Evolutionary conservation across 495 filamentous ascomycete species (phyloP), one percentile per base, ranked within the genome.

Genomic region (Beverwykella pulmonaria): DNA sequence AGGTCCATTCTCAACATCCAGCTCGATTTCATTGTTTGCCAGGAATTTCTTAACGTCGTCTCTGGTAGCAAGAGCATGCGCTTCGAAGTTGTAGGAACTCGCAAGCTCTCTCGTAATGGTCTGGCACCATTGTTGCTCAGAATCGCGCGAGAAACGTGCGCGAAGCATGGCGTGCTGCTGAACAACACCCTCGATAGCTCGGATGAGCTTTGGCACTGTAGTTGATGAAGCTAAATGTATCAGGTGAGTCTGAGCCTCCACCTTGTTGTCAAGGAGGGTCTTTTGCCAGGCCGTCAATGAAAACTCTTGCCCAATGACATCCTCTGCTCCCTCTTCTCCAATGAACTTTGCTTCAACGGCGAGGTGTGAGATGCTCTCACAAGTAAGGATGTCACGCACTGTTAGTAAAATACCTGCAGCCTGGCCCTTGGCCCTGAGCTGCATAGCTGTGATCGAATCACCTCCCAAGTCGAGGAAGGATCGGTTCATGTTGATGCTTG

Each of bases 261-360:
- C 81, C 46, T 76, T 72, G 0, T 77, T 77, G 41, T 86, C 79
- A 59, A 90, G 89, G 70, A 88, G 90, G n/a, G 90, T 74, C 29
- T 83, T 79, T 71, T 92, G 89, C 74, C 91, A 90, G 0, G 88
- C 88, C 0, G 88, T 87, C 8, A 92, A 79, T 5, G 81, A 80
- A 67, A 91, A 91, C 34, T 75, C 75, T 52, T 84, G 79, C 19
- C 81, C 76, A 5, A 81, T 36, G 4, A 48, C 32, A 25, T 71
- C 68, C 23, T 47, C 39, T n/a, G 46, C 17, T 20, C 34, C 48
- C 23, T 67, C 63, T n/a, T 68, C 69, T 23, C 8, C 27, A 59
- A 61, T 2, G 58, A 61, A 61, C n/a, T 36, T 57, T 41, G 65
- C 58, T 4, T 47, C 36, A 39, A 61, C 29, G 1, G 56, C 71